Evolutionary conservation across 768 basidiomycete genomes (phyloP), one percentile per base, ranked within the genome.

Genomic region (Ephemerocybe angulata): DNA sequence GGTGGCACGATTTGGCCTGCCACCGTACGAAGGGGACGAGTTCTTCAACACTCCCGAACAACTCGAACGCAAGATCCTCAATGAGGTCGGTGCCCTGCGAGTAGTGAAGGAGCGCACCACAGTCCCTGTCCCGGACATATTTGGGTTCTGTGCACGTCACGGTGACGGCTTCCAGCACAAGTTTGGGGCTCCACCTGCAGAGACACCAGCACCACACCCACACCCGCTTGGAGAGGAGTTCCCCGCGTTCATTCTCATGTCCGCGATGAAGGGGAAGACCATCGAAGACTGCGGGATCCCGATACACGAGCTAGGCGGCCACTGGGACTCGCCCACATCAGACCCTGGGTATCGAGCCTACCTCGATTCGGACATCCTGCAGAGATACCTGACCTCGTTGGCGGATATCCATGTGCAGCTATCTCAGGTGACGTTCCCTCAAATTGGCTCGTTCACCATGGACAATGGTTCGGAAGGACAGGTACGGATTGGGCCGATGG

Each of bases 11-110:
- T 74, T 74, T 53, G 74, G 72, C 12, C 70, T 76, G 68, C 65
- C 68, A 10, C 70, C 74, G 1, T 71, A 71, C 66, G 55, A 56
- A 46, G 58, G 58, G 41, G 71, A 73, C 56, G 71, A 65, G 21
- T 73, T 72, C 54, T 76, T 72, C 65, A 73, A 74, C 60, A 76
- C 74, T 25, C 64, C 73, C 22, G 73, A 69, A 28, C 74, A 76
- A 58, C 70, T 76, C 10, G 72, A 74, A 55, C 70, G 74, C 21
- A 76, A 76, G 62, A 76, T 76, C 40, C 62, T 72, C 33, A 76
- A 76, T 60, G 74, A 76, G 62, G 74, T 71, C 10, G 74, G 73
- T n/a, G 70, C 74, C 1, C 68, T 76, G 47, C 71, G 65, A 54
- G 67, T 76, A 42, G 74, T 76, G 38, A 69, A 69, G 28, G 62